Evolutionary conservation across 2,329 filamentous ascomycete species (phyloP).

Genomic region (Aureobasidium musti): DNA sequence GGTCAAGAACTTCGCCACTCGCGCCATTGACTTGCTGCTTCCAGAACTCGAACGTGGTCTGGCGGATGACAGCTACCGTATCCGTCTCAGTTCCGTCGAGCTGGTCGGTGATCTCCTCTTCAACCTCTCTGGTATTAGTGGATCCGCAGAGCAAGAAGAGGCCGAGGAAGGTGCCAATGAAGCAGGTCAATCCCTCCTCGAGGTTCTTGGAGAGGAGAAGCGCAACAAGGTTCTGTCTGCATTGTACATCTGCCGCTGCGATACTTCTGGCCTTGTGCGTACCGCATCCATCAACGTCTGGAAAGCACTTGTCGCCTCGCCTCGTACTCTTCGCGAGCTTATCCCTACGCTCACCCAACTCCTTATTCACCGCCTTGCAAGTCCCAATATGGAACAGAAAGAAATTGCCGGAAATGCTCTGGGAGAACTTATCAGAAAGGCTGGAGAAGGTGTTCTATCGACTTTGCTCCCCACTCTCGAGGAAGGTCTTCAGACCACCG

Average conservation of each 20-base stretch:
- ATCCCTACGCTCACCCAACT: constrained; percentile 93
- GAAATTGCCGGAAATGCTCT: constrained; percentile 97
- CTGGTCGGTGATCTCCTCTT: constrained; percentile 95
- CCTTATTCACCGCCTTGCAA: constrained; percentile 89
- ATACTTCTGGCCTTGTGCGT: constrained; percentile 89
- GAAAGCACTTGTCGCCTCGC: constrained; percentile 94
- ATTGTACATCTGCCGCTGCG: constrained; percentile 94
- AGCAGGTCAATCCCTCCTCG: constrained; percentile 87
- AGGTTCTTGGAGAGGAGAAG: constrained; percentile 92
- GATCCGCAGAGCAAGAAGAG: constrained; percentile 72
- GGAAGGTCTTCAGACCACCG: constrained; percentile 82
- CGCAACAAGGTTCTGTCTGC: constrained; percentile 97
- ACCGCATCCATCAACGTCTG: constrained; percentile 88
- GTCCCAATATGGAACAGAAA: constrained; percentile 97
- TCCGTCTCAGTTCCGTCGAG: constrained; percentile 96
- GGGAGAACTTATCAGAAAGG: constrained; percentile 94
- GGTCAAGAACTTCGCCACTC: constrained; percentile 97
- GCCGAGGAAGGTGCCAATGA: constrained; percentile 81
- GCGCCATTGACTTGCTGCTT: constrained; percentile 88
- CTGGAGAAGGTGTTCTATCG: constrained; percentile 87
- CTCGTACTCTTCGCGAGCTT: constrained; percentile 89
- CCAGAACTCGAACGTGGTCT: constrained; percentile 94
- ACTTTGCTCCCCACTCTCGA: constrained; percentile 88
- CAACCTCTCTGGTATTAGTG: constrained; percentile 93
- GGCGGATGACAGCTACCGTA: constrained; percentile 96